Percentiles rank a stretch among this genome's conserved stretches.
phyloP scores from a whole-genome alignment of 768 basidiomycete genomes.

The Tephrocybe sp. region DNA sequence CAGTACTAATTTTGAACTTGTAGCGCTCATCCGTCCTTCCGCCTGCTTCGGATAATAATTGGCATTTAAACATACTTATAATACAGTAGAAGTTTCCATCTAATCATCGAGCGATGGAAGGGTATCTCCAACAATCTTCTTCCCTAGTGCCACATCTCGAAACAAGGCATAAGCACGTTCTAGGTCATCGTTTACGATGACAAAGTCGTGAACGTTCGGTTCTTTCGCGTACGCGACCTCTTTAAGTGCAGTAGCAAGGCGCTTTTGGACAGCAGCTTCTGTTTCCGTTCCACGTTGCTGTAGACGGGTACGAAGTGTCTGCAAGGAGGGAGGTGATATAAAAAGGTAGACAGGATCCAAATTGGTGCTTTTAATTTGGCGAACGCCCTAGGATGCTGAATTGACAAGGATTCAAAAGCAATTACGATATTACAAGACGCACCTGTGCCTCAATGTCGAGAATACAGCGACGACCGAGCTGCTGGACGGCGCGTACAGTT shows the following conservation, averaged over 20 bases:
- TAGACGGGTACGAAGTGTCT: slow-evolving; percentile 68
- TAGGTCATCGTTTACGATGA: slow-evolving; percentile 89
- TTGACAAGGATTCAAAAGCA: slow-evolving; percentile 7
- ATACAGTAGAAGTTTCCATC: background rate
- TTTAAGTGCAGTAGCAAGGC: slow-evolving; percentile 71
- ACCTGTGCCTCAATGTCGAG: slow-evolving; percentile 97
- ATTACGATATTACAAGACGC: slow-evolving; percentile 19
- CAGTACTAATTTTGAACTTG: no score
- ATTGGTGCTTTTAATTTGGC: slow-evolving; percentile 81
- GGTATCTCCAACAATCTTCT: slow-evolving; percentile 53
- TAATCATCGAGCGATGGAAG: slow-evolving; percentile 63
- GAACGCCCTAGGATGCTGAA: slow-evolving; percentile 69
- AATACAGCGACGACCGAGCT: slow-evolving; percentile 77
- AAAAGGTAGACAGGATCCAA: slow-evolving; percentile 89
- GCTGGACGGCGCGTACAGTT: slow-evolving; percentile 66
- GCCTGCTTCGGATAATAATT: no score
- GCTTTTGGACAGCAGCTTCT: slow-evolving; percentile 64
- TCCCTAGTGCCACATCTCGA: slow-evolving; percentile 72
- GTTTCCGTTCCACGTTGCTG: slow-evolving; percentile 82
- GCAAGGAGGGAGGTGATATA: slow-evolving; percentile 82
- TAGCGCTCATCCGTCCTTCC: no score
- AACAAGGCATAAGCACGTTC: slow-evolving; percentile 81
- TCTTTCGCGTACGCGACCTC: slow-evolving; percentile 87
- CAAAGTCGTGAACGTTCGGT: slow-evolving; percentile 68
- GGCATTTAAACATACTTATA: background rate